phyloP scores from a whole-genome alignment of 257 asterid genomes.

The Primulina huaijiensis region DNA sequence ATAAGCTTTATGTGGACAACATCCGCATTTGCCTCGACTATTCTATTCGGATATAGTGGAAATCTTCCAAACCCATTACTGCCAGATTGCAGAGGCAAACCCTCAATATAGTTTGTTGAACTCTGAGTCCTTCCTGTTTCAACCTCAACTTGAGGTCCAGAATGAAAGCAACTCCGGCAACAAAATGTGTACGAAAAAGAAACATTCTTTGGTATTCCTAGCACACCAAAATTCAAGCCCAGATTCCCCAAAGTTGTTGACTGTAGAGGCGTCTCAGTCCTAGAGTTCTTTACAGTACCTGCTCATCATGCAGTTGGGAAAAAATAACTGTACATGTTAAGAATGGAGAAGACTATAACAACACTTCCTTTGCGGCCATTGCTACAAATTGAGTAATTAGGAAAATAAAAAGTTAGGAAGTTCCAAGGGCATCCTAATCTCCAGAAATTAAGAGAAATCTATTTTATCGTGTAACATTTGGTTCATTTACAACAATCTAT shows the following conservation, averaged over 20 bases:
- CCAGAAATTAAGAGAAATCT: background rate
- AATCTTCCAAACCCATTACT: conserved; percentile 2
- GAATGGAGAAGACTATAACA: background rate
- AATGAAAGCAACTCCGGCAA: conserved; percentile 41
- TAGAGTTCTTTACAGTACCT: background rate
- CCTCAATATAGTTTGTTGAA: conserved; percentile 33
- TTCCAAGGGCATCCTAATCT: background rate
- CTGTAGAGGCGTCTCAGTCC: background rate
- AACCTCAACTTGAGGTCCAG: conserved; percentile 40
- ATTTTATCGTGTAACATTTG: background rate
- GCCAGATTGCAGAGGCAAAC: conserved; percentile 21
- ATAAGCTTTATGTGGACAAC: conserved; percentile 81
- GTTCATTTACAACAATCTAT: background rate
- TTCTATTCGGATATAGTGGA: conserved; percentile 4
- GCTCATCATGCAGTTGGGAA: background rate
- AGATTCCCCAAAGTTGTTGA: background rate
- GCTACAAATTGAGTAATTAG: background rate
- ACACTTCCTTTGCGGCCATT: background rate
- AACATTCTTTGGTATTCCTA: background rate
- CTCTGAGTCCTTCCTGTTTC: conserved; percentile 29
- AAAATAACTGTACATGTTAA: too few relatives aligned
- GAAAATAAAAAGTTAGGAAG: background rate
- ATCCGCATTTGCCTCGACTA: conserved; percentile 71
- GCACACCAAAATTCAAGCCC: background rate
- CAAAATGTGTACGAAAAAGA: background rate